Conservation (phyloP, 1,139 yeast species). For the Pichia sp. region DNA sequence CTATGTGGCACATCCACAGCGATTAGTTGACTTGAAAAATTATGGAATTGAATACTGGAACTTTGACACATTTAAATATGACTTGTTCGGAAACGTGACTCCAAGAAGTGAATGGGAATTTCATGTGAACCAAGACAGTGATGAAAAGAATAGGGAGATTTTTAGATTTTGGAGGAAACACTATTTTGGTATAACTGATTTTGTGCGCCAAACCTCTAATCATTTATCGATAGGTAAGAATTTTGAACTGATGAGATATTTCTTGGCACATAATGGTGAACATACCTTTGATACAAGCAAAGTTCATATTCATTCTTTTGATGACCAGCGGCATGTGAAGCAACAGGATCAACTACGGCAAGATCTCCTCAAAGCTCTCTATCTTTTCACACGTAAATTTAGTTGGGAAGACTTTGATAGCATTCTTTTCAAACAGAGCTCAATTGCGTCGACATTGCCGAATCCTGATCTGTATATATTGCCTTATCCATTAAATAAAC, state of each 20-base stretch:
- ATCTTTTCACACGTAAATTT: background rate
- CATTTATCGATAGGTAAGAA: background rate
- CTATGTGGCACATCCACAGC: background rate
- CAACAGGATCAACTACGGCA: background rate
- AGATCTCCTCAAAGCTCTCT: background rate
- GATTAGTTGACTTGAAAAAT: background rate
- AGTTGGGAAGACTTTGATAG: background rate
- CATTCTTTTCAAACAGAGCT: background rate
- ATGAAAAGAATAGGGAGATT: conserved; percentile 9
- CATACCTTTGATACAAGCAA: background rate
- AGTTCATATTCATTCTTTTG: background rate
- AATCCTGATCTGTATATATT: conserved; percentile 1
- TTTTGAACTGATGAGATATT: background rate
- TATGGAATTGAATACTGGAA: conserved; percentile 8
- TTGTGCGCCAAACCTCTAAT: background rate
- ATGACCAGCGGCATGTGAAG: background rate
- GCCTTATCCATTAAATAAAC: conserved; percentile 3
- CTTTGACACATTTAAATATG: background rate
- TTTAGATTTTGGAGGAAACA: conserved; percentile 15
- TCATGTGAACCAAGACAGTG: conserved; percentile 6
- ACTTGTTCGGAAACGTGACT: conserved; percentile 4
- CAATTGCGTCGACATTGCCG: background rate
- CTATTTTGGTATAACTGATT: conserved; percentile 9
- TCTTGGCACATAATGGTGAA: background rate
- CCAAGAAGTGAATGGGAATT: conserved; percentile 16